phyloP scores from a whole-genome alignment of 2,329 filamentous ascomycete genomes.

The Myriosclerotinia curreyana region DNA sequence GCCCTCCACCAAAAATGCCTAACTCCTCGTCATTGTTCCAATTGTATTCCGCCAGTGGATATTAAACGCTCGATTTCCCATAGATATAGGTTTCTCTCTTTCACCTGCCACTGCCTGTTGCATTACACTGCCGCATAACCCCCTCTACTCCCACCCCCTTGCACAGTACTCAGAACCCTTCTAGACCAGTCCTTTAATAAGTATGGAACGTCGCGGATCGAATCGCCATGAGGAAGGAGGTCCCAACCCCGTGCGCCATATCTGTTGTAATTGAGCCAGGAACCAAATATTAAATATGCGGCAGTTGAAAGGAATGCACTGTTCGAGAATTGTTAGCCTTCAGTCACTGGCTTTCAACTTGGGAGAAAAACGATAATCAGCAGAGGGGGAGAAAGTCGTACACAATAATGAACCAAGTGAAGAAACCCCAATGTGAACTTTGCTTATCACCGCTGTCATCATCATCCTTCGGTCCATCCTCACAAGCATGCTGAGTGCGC shows the following conservation, averaged over 20 bases:
- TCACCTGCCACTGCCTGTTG: not conserved
- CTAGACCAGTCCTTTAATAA: slow-evolving; percentile 84
- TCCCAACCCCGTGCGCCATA: slow-evolving; percentile 96
- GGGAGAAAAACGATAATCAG: not conserved
- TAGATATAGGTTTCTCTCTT: not conserved
- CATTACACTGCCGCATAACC: slow-evolving; percentile 82
- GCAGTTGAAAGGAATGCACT: slow-evolving; percentile 83
- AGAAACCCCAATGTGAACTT: slow-evolving; percentile 80
- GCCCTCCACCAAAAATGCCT: slow-evolving; percentile 5
- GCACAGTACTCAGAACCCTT: slow-evolving; percentile 76
- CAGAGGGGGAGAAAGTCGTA: slow-evolving; percentile 46
- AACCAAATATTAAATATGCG: slow-evolving; percentile 93
- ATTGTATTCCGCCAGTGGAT: not conserved
- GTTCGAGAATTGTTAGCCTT: slow-evolving; percentile 24
- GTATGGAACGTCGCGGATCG: slow-evolving; percentile 88
- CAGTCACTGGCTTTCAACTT: not conserved
- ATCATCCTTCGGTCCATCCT: slow-evolving; percentile 51
- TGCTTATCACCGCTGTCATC: slow-evolving; percentile 40
- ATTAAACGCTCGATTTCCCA: not conserved
- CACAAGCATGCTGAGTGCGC: slow-evolving; percentile 85
- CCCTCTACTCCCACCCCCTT: slow-evolving; percentile 78
- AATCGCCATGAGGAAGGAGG: slow-evolving; percentile 86
- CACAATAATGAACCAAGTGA: slow-evolving; percentile 96
- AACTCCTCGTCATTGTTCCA: slow-evolving; percentile 14
- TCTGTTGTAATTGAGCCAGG: slow-evolving; percentile 98